Evolutionary conservation across 352 stramenopile species (phyloP).

Genomic region (Lagenidium giganteum): DNA sequence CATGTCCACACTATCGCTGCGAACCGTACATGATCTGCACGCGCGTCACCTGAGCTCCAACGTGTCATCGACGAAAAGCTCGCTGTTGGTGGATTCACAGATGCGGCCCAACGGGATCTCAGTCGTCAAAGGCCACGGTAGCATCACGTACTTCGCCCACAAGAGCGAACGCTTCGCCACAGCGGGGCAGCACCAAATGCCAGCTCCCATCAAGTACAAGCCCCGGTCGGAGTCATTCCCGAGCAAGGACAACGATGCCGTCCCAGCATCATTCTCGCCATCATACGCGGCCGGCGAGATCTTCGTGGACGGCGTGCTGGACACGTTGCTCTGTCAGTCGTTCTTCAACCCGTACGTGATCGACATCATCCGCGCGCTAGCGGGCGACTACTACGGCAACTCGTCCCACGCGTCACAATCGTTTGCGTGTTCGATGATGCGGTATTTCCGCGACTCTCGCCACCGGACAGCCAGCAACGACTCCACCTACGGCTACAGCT

Average conservation of each 20-base stretch:
- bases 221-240: constrained; percentile 6
- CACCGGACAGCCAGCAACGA: not conserved
- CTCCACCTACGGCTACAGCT: not conserved
- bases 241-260: constrained; percentile 18
- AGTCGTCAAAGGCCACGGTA: constrained; percentile 47
- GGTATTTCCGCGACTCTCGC: constrained; percentile 18
- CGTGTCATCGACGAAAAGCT: constrained; percentile 13
- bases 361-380: constrained; percentile 44
- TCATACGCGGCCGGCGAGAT: constrained; percentile 51
- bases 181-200: not conserved
- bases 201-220: no score
- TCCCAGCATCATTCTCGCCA: constrained; percentile 29
- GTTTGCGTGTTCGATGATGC: constrained; percentile 26
- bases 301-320: constrained; percentile 54
- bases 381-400: constrained; percentile 41
- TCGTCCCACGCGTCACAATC: constrained; percentile 20
- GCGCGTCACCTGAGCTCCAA: constrained; percentile 20
- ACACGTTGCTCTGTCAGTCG: constrained; percentile 61
- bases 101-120: no score
- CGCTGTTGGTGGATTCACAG: no score
- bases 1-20: constrained; percentile 51
- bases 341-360: constrained; percentile 74
- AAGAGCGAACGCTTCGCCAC: no score
- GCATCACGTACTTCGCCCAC: constrained; percentile 52
- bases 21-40: constrained; percentile 31